Conservation (phyloP, 1,139 yeast genomes). For the Diutina neorugosa region DNA sequence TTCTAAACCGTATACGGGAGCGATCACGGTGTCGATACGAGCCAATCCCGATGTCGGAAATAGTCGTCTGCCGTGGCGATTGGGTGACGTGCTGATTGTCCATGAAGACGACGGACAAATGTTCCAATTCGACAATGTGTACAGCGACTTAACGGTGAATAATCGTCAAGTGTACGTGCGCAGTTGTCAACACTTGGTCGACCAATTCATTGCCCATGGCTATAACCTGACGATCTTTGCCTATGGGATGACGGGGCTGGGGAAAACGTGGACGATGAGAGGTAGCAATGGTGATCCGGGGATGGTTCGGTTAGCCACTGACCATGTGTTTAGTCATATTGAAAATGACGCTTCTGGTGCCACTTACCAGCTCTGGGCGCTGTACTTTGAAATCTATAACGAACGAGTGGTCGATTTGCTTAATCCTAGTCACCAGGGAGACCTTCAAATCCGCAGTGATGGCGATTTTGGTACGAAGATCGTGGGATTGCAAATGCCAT, state of each 20-base stretch:
- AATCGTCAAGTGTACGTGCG: slow-evolving; percentile 52
- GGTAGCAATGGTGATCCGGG: slow-evolving; percentile 65
- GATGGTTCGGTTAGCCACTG: slow-evolving; percentile 62
- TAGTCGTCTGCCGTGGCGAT: background rate
- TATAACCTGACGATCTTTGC: slow-evolving; percentile 87
- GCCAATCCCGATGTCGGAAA: background rate
- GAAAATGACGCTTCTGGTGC: slow-evolving; percentile 14
- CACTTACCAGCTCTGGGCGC: slow-evolving; percentile 38
- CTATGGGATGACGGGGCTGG: slow-evolving; percentile 94
- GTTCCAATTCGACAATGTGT: slow-evolving; percentile 70
- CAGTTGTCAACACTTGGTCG: slow-evolving; percentile 51
- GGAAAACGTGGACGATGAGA: slow-evolving; percentile 87
- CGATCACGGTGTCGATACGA: background rate
- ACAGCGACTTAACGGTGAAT: slow-evolving; percentile 31
- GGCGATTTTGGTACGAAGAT: slow-evolving; percentile 61
- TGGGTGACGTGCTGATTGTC: slow-evolving; percentile 25
- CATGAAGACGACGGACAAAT: slow-evolving; percentile 39
- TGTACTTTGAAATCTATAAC: slow-evolving; percentile 84
- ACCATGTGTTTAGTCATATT: slow-evolving; percentile 48
- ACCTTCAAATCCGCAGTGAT: slow-evolving; percentile 68
- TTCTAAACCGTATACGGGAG: background rate
- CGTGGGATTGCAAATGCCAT: slow-evolving; percentile 57
- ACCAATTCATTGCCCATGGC: slow-evolving; percentile 56
- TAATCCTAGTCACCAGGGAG: slow-evolving; percentile 14
- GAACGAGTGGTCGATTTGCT: slow-evolving; percentile 74